These are phyloP conservation scores for Harringtonia lauricola DNA, from an alignment of 2,329 filamentous ascomycete genomes.

Conservation along the genomic window DNA sequence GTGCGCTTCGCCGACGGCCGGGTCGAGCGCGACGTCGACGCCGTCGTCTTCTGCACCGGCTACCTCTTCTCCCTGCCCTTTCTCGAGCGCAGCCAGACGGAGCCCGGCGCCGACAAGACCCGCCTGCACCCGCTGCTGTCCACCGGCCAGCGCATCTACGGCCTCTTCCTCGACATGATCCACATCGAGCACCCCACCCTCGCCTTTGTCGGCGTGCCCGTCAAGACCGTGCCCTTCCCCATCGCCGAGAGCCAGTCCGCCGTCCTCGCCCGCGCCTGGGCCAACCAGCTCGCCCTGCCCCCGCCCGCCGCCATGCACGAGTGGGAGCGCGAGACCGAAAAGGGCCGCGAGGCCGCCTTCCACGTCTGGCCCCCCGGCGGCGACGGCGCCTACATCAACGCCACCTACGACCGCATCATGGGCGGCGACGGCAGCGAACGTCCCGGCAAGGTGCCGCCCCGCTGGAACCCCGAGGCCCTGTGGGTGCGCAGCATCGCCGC, in stretches of 20 bases:
- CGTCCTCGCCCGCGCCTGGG: slow-evolving; percentile 66
- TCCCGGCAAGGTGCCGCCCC: slow-evolving; percentile 55
- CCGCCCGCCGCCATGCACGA: slow-evolving; percentile 48
- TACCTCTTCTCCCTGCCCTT: slow-evolving; percentile 84
- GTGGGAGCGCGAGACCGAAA: slow-evolving; percentile 57
- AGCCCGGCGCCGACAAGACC: background rate
- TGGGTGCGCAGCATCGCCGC: slow-evolving; percentile 62
- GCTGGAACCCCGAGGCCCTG: slow-evolving; percentile 59
- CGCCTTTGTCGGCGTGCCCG: slow-evolving; percentile 63
- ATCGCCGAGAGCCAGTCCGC: slow-evolving; percentile 70
- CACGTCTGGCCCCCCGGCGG: slow-evolving; percentile 41
- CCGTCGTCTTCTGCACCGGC: slow-evolving; percentile 77
- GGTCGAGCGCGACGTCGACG: slow-evolving; percentile 58
- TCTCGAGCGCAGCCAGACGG: slow-evolving; percentile 29
- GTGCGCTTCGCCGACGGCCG: slow-evolving; percentile 55
- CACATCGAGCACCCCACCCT: slow-evolving; percentile 66
- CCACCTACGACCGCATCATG: slow-evolving; percentile 50
- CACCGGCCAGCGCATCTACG: slow-evolving; percentile 57
- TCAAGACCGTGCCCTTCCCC: slow-evolving; percentile 83
- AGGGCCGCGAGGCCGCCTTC: slow-evolving; percentile 27
- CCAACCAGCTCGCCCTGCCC: slow-evolving; percentile 58
- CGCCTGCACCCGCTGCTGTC: slow-evolving; percentile 34
- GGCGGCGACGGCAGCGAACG: slow-evolving; percentile 17
- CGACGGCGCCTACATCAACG: slow-evolving; percentile 62
- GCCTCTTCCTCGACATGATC: slow-evolving; percentile 72